phyloP scores from a whole-genome alignment of 176 grass and related monocot genomes.

The Thinopyrum elongatum region DNA sequence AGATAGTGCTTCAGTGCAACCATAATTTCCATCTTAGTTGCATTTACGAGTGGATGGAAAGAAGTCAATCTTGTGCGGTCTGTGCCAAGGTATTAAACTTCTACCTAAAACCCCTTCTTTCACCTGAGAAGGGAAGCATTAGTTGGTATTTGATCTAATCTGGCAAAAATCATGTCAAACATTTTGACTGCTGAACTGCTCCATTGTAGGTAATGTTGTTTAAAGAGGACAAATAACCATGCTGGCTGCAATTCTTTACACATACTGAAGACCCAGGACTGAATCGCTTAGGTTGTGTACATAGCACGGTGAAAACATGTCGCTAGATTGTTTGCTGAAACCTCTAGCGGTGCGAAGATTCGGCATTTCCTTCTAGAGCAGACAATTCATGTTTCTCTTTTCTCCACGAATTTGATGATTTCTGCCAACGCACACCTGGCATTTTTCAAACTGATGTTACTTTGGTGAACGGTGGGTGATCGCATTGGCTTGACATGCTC shows the following conservation, averaged over 20 bases:
- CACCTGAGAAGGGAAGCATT: slow-evolving; percentile 1
- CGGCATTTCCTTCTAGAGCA: slow-evolving; percentile 14
- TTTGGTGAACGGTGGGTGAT: background rate
- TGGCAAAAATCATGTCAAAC: background rate
- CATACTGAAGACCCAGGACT: background rate
- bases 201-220: slow-evolving; percentile 59
- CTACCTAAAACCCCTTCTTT: slow-evolving; percentile 3
- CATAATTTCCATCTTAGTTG: slow-evolving; percentile 81
- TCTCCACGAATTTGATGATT: background rate
- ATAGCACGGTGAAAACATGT: slow-evolving; percentile 21
- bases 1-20: slow-evolving; percentile 58
- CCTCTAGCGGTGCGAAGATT: slow-evolving; percentile 6
- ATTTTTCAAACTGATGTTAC: slow-evolving; percentile 8
- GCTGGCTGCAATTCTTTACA: slow-evolving; percentile 11
- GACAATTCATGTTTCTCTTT: background rate
- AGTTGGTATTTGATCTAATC: background rate
- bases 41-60: slow-evolving; percentile 92
- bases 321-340: slow-evolving; percentile 41
- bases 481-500: background rate
- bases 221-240: slow-evolving; percentile 33
- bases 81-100: slow-evolving; percentile 57
- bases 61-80: slow-evolving; percentile 64
- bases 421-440: slow-evolving; percentile 3
- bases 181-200: background rate
- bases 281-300: slow-evolving; percentile 34